Percentiles rank a stretch among this genome's conserved stretches.
These are phyloP conservation scores for Moricandia moricandioides DNA, from an alignment of 345 rosid species.

Conservation along the genomic window DNA sequence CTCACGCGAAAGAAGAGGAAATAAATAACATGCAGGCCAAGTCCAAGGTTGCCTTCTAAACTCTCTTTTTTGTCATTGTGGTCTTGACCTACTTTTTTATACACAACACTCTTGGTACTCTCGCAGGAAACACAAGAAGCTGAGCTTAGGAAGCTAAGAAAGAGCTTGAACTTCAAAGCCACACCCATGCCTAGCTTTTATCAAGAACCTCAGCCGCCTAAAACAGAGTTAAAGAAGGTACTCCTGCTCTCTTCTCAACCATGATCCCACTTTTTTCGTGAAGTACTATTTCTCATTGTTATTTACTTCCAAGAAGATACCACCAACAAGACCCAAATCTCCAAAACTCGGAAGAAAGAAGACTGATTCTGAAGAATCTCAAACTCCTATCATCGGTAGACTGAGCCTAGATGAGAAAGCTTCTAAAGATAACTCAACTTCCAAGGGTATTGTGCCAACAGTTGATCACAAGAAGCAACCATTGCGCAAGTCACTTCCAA, in stretches of 20 bases:
- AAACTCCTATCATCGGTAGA: slow-evolving; percentile 40
- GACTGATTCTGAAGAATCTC: slow-evolving; percentile 60
- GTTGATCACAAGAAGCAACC: slow-evolving; percentile 60
- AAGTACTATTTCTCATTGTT: not conserved
- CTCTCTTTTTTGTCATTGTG: not conserved
- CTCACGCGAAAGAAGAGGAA: slow-evolving; percentile 90
- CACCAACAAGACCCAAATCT: slow-evolving; percentile 92
- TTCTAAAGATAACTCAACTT: slow-evolving; percentile 36
- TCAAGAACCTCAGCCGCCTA: slow-evolving; percentile 90
- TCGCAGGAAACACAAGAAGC: slow-evolving; percentile 94
- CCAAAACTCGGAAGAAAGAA: slow-evolving; percentile 94
- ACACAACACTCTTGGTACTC: not conserved
- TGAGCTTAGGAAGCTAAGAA: slow-evolving; percentile 84
- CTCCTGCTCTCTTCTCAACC: slow-evolving; percentile 18
- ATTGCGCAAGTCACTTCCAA: slow-evolving; percentile 73
- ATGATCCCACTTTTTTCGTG: not conserved
- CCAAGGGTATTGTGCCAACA: slow-evolving; percentile 46
- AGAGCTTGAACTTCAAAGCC: slow-evolving; percentile 91
- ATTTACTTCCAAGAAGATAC: slow-evolving; percentile 57
- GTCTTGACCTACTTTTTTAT: not conserved
- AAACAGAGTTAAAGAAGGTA: slow-evolving; percentile 89
- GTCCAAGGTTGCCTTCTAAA: slow-evolving; percentile 63
- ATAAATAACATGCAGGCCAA: slow-evolving; percentile 76
- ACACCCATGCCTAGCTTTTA: slow-evolving; percentile 98
- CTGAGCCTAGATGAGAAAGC: slow-evolving; percentile 72